phyloP scores from a whole-genome alignment of 129 eudicot genomes.

The Lactuca sativa region DNA sequence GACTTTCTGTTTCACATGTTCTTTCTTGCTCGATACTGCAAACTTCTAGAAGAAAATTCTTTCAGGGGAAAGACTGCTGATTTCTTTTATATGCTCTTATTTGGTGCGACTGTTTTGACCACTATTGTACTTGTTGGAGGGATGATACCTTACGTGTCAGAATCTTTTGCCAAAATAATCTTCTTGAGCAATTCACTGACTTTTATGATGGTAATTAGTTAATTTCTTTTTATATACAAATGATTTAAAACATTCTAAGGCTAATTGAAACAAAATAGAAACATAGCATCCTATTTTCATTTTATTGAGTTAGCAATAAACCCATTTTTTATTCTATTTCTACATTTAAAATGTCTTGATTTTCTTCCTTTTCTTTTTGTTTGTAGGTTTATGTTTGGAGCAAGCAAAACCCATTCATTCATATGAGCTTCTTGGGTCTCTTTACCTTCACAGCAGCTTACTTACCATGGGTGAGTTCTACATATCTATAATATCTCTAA shows the following conservation, averaged over 20 bases:
- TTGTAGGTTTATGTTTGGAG: conserved; percentile 96
- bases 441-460: conserved; percentile 98
- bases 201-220: conserved; percentile 90
- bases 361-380: conserved; percentile 1
- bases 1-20: conserved; percentile 99
- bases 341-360: background rate
- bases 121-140: conserved; percentile 95
- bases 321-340: too few relatives aligned
- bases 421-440: conserved; percentile 98
- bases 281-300: background rate
- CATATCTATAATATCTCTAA: background rate
- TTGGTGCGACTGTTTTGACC: conserved; percentile 89
- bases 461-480: conserved; percentile 89
- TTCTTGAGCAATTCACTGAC: conserved; percentile 98
- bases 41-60: conserved; percentile 97
- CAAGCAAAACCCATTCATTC: conserved; percentile 96
- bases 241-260: background rate
- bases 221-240: background rate
- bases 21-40: conserved; percentile 98
- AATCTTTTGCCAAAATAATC: conserved; percentile 87
- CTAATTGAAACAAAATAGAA: background rate
- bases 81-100: conserved; percentile 93
- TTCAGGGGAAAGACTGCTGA: conserved; percentile 97
- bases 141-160: conserved; percentile 96
- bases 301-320: too few relatives aligned